phyloP scores from a whole-genome alignment of 129 eudicot species.

The Lonicera japonica region DNA sequence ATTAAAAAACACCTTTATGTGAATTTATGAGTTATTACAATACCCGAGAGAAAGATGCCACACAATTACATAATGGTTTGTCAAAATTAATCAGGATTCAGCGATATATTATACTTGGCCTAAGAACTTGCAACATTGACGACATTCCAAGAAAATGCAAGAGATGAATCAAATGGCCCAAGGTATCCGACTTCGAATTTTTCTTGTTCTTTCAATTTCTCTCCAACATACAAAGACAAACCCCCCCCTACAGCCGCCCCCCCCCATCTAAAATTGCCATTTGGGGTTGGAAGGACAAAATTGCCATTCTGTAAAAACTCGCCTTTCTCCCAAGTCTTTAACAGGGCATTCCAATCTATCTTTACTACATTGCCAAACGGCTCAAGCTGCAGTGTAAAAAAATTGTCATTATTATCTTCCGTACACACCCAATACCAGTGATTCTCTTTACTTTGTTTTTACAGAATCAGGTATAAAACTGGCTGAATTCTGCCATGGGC shows the following conservation, averaged over 20 bases:
- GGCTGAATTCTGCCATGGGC: too few species aligned
- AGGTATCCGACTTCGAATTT: not conserved
- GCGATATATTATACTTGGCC: too few species aligned
- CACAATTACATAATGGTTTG: too few species aligned
- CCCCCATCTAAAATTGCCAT: slow-evolving; percentile 9
- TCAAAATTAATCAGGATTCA: too few species aligned
- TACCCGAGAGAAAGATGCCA: too few species aligned
- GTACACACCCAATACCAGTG: too few species aligned
- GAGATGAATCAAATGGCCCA: not conserved
- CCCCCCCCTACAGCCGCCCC: slow-evolving; percentile 1
- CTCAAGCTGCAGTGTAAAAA: slow-evolving; percentile 6
- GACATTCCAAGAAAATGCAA: not conserved
- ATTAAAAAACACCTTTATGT: too few species aligned
- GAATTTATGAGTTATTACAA: too few species aligned
- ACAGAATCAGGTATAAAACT: too few species aligned
- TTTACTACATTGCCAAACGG: not conserved
- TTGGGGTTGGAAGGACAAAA: not conserved
- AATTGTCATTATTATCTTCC: slow-evolving; percentile 14
- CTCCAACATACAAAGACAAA: slow-evolving; percentile 4
- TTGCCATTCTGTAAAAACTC: too few species aligned
- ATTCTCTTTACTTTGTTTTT: too few species aligned
- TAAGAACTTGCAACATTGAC: not conserved
- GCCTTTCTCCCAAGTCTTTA: not conserved
- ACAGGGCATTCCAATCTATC: not conserved
- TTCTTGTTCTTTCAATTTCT: not conserved